Evolutionary conservation across 352 stramenopile genomes (phyloP).

Genomic region (Saprolegnia diclina): DNA sequence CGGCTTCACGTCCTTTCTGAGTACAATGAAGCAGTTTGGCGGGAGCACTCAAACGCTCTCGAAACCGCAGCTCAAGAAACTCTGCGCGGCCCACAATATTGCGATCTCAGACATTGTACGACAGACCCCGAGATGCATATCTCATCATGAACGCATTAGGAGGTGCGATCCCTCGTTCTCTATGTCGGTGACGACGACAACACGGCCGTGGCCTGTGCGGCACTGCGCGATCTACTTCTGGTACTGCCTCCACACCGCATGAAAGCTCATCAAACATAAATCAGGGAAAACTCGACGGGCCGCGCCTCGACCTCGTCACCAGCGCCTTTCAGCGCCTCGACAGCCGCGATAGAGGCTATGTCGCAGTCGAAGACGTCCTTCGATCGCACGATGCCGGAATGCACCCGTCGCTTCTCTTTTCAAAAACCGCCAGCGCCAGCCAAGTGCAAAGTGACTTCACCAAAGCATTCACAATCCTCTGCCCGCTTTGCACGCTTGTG

Average conservation of each 20-base stretch:
- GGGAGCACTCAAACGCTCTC: constrained; percentile 33
- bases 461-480: constrained; percentile 35
- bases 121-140: not conserved
- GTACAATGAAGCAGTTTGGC: constrained; percentile 37
- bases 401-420: constrained; percentile 70
- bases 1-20: constrained; percentile 27
- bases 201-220: constrained; percentile 37
- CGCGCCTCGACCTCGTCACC: constrained; percentile 56
- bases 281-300: constrained; percentile 41
- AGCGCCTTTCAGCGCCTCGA: constrained; percentile 65
- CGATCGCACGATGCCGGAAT: constrained; percentile 43
- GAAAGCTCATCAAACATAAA: not conserved
- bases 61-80: constrained; percentile 48
- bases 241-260: constrained; percentile 30
- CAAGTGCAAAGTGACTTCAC: constrained; percentile 60
- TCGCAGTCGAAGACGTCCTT: constrained; percentile 46
- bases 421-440: constrained; percentile 41
- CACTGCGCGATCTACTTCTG: constrained; percentile 60
- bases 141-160: constrained; percentile 30
- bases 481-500: constrained; percentile 43
- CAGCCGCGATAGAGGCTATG: constrained; percentile 51
- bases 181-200: constrained; percentile 36
- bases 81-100: constrained; percentile 46
- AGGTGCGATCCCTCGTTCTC: constrained; percentile 47
- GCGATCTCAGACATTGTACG: constrained; percentile 55